phyloP scores from a whole-genome alignment of 805 yeast genomes.

The Metschnikowia drakensbergensis region DNA sequence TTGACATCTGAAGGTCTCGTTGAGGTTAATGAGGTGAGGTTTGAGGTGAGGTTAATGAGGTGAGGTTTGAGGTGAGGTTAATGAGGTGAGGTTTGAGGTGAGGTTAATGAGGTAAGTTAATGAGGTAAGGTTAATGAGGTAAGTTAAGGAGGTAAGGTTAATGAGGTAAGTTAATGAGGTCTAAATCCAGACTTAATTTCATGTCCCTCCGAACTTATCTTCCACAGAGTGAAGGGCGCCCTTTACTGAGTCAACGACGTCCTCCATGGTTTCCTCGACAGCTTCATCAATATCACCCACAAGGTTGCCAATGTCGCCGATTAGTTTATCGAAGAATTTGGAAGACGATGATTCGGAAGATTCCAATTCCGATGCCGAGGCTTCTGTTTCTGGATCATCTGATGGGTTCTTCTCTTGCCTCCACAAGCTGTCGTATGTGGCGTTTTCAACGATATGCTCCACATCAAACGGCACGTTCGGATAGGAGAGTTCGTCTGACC shows the following conservation, averaged over 20 bases:
- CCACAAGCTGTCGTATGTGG: slow-evolving; percentile 51
- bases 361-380: neutral
- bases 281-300: slow-evolving; percentile 17
- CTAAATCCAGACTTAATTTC: neutral
- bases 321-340: neutral
- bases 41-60: too few species aligned
- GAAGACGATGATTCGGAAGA: neutral
- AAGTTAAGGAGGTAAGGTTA: too few species aligned
- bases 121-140: too few species aligned
- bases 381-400: neutral
- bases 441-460: slow-evolving; percentile 41
- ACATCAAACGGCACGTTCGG: slow-evolving; percentile 49
- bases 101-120: too few species aligned
- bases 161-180: too few species aligned
- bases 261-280: slow-evolving; percentile 16
- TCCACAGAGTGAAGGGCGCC: slow-evolving; percentile 14
- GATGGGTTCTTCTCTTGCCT: slow-evolving; percentile 7
- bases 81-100: too few species aligned
- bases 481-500: slow-evolving; percentile 47
- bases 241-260: slow-evolving; percentile 15
- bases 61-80: too few species aligned
- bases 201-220: neutral
- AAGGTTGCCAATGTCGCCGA: slow-evolving; percentile 13
- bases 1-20: too few species aligned
- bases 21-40: too few species aligned